phyloP scores from a whole-genome alignment of 2,329 filamentous ascomycete genomes.

The Bertia moriformis region DNA sequence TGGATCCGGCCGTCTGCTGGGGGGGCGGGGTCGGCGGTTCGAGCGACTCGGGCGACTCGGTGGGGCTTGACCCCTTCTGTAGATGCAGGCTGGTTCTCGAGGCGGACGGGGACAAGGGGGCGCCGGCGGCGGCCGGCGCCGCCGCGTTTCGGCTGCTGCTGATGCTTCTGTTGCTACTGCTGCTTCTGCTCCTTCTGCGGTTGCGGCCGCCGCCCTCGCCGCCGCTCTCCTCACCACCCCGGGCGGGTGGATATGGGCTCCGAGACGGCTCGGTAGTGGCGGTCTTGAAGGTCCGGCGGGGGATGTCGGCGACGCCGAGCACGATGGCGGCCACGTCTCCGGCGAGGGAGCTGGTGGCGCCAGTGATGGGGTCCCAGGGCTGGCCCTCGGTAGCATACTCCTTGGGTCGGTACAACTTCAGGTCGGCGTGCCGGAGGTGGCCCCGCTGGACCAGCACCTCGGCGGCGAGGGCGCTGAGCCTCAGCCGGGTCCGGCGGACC shows the following conservation, averaged over 20 bases:
- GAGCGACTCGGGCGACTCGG: too few species aligned
- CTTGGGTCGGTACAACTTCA: slow-evolving; percentile 48
- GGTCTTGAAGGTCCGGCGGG: slow-evolving; percentile 36
- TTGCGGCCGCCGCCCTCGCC: too few species aligned
- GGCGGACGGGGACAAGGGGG: not conserved
- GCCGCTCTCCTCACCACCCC: too few species aligned
- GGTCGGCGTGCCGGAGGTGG: slow-evolving; percentile 50
- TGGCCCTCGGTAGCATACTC: slow-evolving; percentile 70
- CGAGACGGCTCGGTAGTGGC: slow-evolving; percentile 1
- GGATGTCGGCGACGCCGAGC: slow-evolving; percentile 61
- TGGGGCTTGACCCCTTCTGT: too few species aligned
- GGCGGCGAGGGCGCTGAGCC: slow-evolving; percentile 60
- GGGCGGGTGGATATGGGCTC: not conserved
- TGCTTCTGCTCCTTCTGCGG: slow-evolving; percentile 8
- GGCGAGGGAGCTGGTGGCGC: slow-evolving; percentile 63
- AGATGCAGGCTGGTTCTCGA: too few species aligned
- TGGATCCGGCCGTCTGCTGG: not conserved
- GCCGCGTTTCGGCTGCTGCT: not conserved
- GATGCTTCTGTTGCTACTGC: too few species aligned
- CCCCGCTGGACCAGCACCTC: slow-evolving; percentile 51
- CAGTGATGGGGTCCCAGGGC: slow-evolving; percentile 66
- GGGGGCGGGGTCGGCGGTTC: not conserved
- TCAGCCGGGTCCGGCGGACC: slow-evolving; percentile 50
- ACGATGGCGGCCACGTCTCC: slow-evolving; percentile 69
- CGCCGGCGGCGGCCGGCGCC: too few species aligned